Evolutionary conservation across 768 basidiomycete species (phyloP).

Genomic region (Thelephora ganbajun): DNA sequence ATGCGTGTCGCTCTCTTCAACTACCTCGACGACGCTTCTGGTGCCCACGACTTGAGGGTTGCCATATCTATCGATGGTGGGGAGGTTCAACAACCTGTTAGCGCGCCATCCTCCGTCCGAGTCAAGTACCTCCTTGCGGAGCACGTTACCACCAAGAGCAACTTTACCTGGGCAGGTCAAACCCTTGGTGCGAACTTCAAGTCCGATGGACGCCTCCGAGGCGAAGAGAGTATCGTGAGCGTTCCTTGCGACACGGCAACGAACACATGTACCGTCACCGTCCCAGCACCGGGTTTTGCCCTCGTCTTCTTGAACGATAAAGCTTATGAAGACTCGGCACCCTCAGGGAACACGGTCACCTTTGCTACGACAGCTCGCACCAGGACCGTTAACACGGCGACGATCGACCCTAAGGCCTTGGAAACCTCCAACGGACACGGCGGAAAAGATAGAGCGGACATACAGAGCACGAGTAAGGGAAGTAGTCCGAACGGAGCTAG

Average conservation of each 20-base stretch:
- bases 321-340: conserved; percentile 21
- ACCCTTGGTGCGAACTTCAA: conserved; percentile 21
- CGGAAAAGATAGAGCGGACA: conserved; percentile 13
- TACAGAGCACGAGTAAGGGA: conserved; percentile 12
- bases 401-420: conserved; percentile 38
- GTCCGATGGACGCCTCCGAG: conserved; percentile 26
- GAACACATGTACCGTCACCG: conserved; percentile 42
- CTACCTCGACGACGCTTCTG: conserved; percentile 27
- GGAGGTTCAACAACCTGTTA: conserved; percentile 8
- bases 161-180: conserved; percentile 36
- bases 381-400: conserved; percentile 36
- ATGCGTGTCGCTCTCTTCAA: conserved; percentile 33
- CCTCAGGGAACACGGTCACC: conserved; percentile 24
- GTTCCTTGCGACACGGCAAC: conserved; percentile 24
- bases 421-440: conserved; percentile 52
- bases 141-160: conserved; percentile 25
- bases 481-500: conserved; percentile 6
- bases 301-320: conserved; percentile 51
- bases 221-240: conserved; percentile 18
- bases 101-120: conserved; percentile 13
- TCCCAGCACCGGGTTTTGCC: conserved; percentile 62
- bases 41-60: conserved; percentile 24
- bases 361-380: conserved; percentile 48
- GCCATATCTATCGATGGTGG: conserved; percentile 20
- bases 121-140: conserved; percentile 24